phyloP scores from a whole-genome alignment of 352 stramenopile species.

The Thraustochytrium striatum region DNA sequence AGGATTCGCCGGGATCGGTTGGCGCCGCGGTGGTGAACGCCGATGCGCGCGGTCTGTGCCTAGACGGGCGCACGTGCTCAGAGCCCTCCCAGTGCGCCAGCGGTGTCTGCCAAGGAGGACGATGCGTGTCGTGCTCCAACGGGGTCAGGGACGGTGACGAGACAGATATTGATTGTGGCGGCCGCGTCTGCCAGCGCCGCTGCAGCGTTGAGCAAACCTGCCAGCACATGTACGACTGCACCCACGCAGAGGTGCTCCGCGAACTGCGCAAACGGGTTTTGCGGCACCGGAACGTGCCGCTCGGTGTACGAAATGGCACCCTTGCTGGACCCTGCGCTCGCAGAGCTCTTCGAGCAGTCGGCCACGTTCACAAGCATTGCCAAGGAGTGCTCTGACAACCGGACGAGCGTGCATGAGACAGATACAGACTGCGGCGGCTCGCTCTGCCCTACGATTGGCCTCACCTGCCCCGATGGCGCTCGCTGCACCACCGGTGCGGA shows the following conservation, averaged over 20 bases:
- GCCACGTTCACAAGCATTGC: slow-evolving; percentile 22
- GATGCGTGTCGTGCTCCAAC: slow-evolving; percentile 51
- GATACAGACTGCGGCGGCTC: slow-evolving; percentile 40
- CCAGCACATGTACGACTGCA: slow-evolving; percentile 42
- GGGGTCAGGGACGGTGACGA: slow-evolving; percentile 47
- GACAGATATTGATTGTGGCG: slow-evolving; percentile 31
- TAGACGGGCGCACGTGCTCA: slow-evolving; percentile 30
- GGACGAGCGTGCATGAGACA: slow-evolving; percentile 34
- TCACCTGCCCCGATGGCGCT: slow-evolving; percentile 10
- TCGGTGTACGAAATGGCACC: background rate
- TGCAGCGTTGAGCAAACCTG: slow-evolving; percentile 22
- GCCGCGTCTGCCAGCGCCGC: slow-evolving; percentile 13
- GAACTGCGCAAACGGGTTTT: slow-evolving; percentile 4
- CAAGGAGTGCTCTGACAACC: slow-evolving; percentile 40
- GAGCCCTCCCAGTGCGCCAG: slow-evolving; percentile 16
- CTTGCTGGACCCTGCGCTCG: background rate
- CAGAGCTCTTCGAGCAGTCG: background rate
- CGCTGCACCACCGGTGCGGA: background rate
- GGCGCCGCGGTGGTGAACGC: background rate
- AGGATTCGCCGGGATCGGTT: background rate
- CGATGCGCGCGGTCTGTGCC: slow-evolving; percentile 14
- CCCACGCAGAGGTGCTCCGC: slow-evolving; percentile 3
- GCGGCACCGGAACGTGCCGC: slow-evolving; percentile 8
- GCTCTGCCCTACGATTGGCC: slow-evolving; percentile 22
- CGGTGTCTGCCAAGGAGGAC: slow-evolving; percentile 17